phyloP scores from a whole-genome alignment of 148 eudicot genomes.

The Suaeda aralocaspica region DNA sequence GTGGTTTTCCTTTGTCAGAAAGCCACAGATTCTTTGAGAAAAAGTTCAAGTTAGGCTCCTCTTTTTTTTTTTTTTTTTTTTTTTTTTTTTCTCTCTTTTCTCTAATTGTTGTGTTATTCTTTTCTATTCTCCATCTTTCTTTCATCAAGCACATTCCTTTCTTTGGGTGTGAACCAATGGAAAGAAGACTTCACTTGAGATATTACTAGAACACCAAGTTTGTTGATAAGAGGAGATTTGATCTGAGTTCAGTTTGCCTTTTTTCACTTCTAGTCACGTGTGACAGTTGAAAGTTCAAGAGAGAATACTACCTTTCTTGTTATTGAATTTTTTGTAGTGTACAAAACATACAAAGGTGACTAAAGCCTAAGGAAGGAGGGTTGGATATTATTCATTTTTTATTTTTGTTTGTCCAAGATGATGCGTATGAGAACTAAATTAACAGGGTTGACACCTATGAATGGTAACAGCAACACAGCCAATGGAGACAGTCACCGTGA shows the following conservation, averaged over 20 bases:
- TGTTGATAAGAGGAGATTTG: constrained; percentile 1
- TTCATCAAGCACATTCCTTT: constrained; percentile 13
- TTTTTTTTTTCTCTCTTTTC: neutral
- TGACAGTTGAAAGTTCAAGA: constrained; percentile 21
- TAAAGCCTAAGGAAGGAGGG: neutral
- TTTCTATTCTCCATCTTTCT: neutral
- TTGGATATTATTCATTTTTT: neutral
- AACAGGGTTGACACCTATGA: constrained; percentile 35
- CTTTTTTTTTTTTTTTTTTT: neutral
- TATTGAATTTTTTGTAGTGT: neutral
- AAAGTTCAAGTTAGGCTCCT: constrained; percentile 7
- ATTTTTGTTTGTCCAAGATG: constrained; percentile 34
- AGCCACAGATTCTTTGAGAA: constrained; percentile 21
- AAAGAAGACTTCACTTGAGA: neutral
- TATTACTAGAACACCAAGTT: too few species aligned
- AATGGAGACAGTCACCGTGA: constrained; percentile 17
- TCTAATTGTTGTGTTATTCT: neutral
- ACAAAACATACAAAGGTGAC: neutral
- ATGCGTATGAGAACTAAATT: constrained; percentile 71
- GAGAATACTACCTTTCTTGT: neutral
- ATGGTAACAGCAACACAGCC: constrained; percentile 17
- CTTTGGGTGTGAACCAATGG: constrained; percentile 21
- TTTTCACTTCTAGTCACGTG: constrained; percentile 27
- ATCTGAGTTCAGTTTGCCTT: neutral
- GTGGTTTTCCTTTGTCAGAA: constrained; percentile 19